Evolutionary conservation across 1,139 yeast species (phyloP), one percentile per base, ranked within the genome.

Genomic region (Yamadazyma atlantica): DNA sequence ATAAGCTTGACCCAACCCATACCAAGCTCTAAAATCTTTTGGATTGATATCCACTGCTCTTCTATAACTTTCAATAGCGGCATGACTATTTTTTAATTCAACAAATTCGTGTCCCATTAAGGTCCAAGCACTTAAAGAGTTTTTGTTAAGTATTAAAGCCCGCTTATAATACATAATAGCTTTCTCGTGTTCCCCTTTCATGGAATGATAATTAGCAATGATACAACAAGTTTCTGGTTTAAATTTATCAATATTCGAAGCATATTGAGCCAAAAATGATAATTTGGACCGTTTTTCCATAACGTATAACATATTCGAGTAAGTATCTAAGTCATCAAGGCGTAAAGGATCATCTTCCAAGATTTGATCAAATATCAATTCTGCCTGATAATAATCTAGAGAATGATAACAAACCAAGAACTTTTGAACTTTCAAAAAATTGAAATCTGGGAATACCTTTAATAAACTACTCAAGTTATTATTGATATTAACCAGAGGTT

Each of bases 21-120:
- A 92, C 99, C 98, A 94, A 0, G 98, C 98, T 37, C 97, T 72
- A 59, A 86, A 94, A 59, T 94, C 98, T 54, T 85, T 83, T 32
- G 82, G 78, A 53, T 88, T 88, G 6, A 90, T 84, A 57, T 89
- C 92, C 1, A 90, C 95, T 0, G 98, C 98, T 36, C 96, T 70
- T 48, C 98, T 69, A 57, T 94, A 94, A 39, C 95, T 83, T 63
- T 92, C 97, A 38, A 94, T 92, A 1, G 98, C 98, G 1, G 98
- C 97, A 59, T 94, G 96, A 1, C 96, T 85, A 61, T 94, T 94
- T 54, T 92, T 90, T 50, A 92, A 72, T 58, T 94, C 98, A 10
- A 94, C 95, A 66, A 88, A 94, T 62, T 94, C 99, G 62, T 94
- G 99, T 10, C 99, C 98, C 97, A 94, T 90, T 42, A 94, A 69